Evolutionary conservation across 148 eudicot species (phyloP).

Genomic region (Chenopodium album): DNA sequence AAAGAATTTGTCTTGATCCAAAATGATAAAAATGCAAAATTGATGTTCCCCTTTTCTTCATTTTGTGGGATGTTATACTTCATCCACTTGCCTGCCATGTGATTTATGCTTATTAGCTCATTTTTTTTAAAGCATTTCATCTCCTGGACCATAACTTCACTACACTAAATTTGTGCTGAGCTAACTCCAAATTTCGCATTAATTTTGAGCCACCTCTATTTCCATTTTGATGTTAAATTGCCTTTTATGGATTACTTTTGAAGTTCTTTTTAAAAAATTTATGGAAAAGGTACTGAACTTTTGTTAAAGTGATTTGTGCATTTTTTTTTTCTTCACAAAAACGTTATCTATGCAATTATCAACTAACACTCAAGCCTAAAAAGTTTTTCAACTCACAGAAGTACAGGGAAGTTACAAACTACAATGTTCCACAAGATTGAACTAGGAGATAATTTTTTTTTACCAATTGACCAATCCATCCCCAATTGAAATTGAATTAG

Average conservation of each 20-base stretch:
- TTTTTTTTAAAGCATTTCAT: too few relatives aligned
- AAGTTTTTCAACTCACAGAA: neutral
- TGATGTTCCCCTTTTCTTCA: neutral
- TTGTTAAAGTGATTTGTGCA: neutral
- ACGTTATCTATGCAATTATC: neutral
- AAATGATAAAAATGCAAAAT: neutral
- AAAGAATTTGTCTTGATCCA: neutral
- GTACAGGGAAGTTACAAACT: too few relatives aligned
- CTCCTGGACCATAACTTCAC: too few relatives aligned
- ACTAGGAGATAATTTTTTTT: neutral
- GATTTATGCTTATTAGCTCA: neutral
- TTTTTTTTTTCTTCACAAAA: too few relatives aligned
- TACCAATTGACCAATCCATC: neutral
- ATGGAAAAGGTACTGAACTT: neutral
- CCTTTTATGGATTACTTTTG: too few relatives aligned
- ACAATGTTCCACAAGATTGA: neutral
- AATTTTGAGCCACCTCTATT: too few relatives aligned
- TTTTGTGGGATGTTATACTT: neutral
- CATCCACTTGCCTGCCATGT: constrained; percentile 20
- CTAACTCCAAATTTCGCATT: too few relatives aligned
- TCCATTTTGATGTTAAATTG: too few relatives aligned
- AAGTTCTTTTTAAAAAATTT: too few relatives aligned
- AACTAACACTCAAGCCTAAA: neutral
- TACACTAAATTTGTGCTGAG: too few relatives aligned
- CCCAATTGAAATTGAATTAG: neutral